Base-by-base conservation (phyloP, 2,329 filamentous ascomycete species). In the Colletotrichum sp. region DNA sequence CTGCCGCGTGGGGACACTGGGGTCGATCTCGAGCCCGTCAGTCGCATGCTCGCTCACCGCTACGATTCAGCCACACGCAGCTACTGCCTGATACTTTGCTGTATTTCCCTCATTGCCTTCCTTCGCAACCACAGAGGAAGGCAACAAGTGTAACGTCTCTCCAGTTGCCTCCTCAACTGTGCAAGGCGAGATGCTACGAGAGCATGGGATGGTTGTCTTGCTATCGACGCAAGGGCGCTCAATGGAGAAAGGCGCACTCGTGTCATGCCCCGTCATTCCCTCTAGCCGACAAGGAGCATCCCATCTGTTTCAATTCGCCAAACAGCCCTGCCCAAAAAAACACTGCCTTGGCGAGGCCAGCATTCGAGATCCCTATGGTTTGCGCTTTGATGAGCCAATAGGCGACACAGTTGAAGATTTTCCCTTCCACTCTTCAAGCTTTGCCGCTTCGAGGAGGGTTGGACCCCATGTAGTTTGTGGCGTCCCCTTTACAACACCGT, bases 1-100 rank as follows among this genome's bases (percentile, higher is more conserved):
- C 73, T 76, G 73, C 73, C 73, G 70, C 70, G 64, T 73, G 70
- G 64, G 28, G 57, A 69, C 59, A 63, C 63, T 16, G 18, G 32
- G 30, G 70, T 49, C 36, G 63, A 73, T 75, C 64, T 72, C 59
- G 73, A 76, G 21, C 70, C 57, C 70, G 18, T 64, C 69, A 44
- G 21, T 34, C 39, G 26, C 69, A 26, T 72, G 49, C 60, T 16
- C 34, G 57, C 57, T 68, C 64, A 73, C 73, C 70, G 70, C 73
- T 34, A 64, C 32, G 26, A n/a, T 32, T 65, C 30, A 39, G 62
- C 55, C 34, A 30, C 28, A 52, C 59, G 30, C 52, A 65, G 16
- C 68, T 16, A 13, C 18, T 57, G 30, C 18, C 32, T 39, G 59
- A 49, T 28, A 52, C 24, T 24, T 15, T 63, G 44, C 52, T 57